A percentile compares a stretch with the other conserved stretches of the same genome.
These are phyloP conservation scores for Linnemannia zychae DNA, from an alignment of 192 early-diverging fungal species.

Conservation along the genomic window DNA sequence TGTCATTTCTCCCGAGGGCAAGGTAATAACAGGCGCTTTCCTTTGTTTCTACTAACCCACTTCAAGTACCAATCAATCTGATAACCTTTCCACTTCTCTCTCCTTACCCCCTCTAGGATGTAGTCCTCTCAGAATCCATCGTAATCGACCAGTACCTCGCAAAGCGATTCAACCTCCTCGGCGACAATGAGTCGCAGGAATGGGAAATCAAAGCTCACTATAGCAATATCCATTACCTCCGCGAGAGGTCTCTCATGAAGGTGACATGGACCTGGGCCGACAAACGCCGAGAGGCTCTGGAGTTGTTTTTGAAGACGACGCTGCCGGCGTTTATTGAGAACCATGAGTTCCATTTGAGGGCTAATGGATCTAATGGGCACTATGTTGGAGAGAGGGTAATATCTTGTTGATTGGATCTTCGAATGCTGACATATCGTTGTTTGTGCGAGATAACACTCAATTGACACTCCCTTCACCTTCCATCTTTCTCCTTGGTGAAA, in stretches of 20 bases:
- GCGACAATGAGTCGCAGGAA: slow-evolving; percentile 26
- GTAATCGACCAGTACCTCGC: slow-evolving; percentile 34
- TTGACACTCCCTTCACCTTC: background rate
- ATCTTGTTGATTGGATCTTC: background rate
- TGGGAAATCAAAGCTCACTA: slow-evolving; percentile 34
- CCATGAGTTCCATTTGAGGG: slow-evolving; percentile 29
- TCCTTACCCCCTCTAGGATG: background rate
- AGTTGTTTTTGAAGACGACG: slow-evolving; percentile 4
- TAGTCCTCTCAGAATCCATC: slow-evolving; percentile 16
- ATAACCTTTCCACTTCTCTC: background rate
- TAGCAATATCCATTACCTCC: slow-evolving; percentile 32
- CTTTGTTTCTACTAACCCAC: no score
- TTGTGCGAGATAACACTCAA: background rate
- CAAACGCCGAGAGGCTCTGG: slow-evolving; percentile 21
- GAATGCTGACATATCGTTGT: background rate
- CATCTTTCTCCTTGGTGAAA: background rate
- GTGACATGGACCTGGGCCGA: slow-evolving; percentile 32
- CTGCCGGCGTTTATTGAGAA: slow-evolving; percentile 20
- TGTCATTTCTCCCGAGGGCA: background rate
- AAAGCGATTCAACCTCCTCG: slow-evolving; percentile 28
- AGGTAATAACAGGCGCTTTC: background rate
- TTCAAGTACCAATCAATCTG: background rate
- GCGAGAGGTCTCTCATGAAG: slow-evolving; percentile 23
- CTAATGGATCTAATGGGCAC: slow-evolving; percentile 29
- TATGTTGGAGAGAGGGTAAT: slow-evolving; percentile 31